Base-by-base conservation (phyloP, 139 green algal genomes). In the Coelastrella sp. region DNA sequence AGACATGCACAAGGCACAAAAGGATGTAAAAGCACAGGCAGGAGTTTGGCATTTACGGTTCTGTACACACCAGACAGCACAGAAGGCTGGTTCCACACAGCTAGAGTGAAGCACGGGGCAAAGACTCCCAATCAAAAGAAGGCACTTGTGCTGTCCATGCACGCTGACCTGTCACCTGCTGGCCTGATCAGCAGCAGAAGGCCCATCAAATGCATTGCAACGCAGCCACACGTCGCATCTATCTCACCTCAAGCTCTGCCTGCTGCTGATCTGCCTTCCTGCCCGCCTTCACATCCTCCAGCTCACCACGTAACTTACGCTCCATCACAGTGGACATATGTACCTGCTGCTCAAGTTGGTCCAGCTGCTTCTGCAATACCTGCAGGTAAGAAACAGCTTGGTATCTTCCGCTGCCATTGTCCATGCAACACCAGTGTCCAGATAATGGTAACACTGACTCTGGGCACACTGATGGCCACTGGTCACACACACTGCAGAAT, bases 361-460 rank as follows among this genome's bases (percentile, higher is more conserved):
- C 85, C 70, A 89, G 56, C 14, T 89, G 85, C n/a, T 60, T 66
- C 12, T 89, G 85, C 85, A 89, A 57, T 8, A 82, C 72, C 84
- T 89, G 66, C 66, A 89, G 60, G 6, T 19, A 3, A 3, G 19
- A 6, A 14, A 59, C 78, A 84, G 78, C 35, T 49, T 49, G 35
- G 35, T 49, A 49, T 49, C 35, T 49, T 49, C 35, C 35, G 35
- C 35, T 49, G 35, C 35, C 35, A 49, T 49, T 49, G 35, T 49
- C 35, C 35, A 49, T 49, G 35, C 35, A 49, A 49, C 35, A 49
- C 35, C 35, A 49, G 35, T 49, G 35, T 49, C 35, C 35, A 49
- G 35, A 49, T 49, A 49, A 49, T 49, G 35, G 35, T 49, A 5
- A 3, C 35, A 49, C 35, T 49, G 35, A 49, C 35, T 49, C 35